Conservation (phyloP, 163 green algal species). For the Chlorella variabilis region DNA sequence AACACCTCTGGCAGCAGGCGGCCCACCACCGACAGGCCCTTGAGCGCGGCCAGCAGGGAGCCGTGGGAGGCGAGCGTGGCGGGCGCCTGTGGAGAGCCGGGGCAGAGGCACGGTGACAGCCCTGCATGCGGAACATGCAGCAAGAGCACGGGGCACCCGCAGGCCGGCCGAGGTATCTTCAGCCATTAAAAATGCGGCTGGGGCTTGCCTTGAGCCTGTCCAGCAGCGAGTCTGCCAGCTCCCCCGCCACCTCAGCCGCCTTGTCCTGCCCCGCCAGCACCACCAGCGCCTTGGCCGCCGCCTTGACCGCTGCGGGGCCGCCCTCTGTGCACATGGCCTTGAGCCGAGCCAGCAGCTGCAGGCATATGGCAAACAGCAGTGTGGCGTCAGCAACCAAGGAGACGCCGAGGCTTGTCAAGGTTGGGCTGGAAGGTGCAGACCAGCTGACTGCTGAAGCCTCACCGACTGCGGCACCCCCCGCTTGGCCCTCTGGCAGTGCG, state of each 20-base stretch:
- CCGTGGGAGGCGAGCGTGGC: not conserved
- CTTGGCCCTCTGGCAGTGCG: not conserved
- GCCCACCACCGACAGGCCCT: constrained; percentile 42
- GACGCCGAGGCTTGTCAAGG: not conserved
- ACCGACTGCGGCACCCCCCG: not conserved
- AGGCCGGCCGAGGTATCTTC: too few relatives aligned
- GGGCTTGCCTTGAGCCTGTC: constrained; percentile 23
- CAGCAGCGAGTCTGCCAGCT: constrained; percentile 35
- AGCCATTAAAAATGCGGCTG: too few relatives aligned
- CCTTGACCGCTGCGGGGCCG: constrained; percentile 14
- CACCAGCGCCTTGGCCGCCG: constrained; percentile 35
- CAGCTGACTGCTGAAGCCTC: too few relatives aligned
- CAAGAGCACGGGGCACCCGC: too few relatives aligned
- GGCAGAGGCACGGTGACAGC: too few relatives aligned
- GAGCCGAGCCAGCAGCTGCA: constrained; percentile 22
- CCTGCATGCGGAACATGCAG: too few relatives aligned
- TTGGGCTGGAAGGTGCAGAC: too few relatives aligned
- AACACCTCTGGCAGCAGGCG: constrained; percentile 25
- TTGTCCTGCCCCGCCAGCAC: constrained; percentile 22
- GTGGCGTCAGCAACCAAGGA: too few relatives aligned
- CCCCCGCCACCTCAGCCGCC: not conserved
- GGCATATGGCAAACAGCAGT: not conserved
- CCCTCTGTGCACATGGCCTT: constrained; percentile 29
- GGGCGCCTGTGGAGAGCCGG: not conserved
- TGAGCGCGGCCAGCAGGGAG: constrained; percentile 39